Conservation (phyloP, 2,329 filamentous ascomycete species). For the Colletotrichum truncatum region DNA sequence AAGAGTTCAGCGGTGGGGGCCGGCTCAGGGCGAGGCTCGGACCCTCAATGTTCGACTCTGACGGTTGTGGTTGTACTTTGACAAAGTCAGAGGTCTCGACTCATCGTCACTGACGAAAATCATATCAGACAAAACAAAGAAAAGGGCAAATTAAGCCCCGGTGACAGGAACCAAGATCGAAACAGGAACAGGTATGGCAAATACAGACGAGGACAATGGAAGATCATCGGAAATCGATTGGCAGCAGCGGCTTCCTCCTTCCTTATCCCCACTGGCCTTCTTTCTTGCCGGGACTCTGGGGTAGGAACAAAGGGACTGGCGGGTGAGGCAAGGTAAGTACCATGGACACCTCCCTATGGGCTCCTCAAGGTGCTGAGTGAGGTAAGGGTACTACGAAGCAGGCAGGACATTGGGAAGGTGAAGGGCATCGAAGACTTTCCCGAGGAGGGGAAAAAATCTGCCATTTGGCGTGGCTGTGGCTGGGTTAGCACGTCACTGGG, state of each 20-base stretch:
- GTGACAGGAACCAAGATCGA: not conserved
- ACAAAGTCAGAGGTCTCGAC: not conserved
- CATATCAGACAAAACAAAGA: conserved; percentile 19
- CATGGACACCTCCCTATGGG: no score
- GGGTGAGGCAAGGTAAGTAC: not conserved
- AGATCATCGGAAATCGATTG: not conserved
- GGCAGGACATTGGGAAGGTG: not conserved
- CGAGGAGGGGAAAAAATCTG: conserved; percentile 1
- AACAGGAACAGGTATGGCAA: not conserved
- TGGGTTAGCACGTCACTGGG: conserved; percentile 15
- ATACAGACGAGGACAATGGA: not conserved
- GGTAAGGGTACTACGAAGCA: no score
- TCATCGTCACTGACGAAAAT: not conserved
- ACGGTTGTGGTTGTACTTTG: not conserved
- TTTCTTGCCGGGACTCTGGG: conserved; percentile 4
- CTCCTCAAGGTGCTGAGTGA: no score
- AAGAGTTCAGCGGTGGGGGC: conserved; percentile 2
- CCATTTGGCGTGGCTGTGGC: conserved; percentile 18
- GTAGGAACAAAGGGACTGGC: conserved; percentile 22
- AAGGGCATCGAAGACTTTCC: not conserved
- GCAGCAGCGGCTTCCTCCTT: conserved; percentile 14
- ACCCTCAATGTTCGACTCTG: not conserved
- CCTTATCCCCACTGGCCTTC: not conserved
- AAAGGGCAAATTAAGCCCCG: not conserved
- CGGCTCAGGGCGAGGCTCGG: not conserved